Conservation (phyloP, 2,329 filamentous ascomycete species). For the Cytospora chrysosperma region DNA sequence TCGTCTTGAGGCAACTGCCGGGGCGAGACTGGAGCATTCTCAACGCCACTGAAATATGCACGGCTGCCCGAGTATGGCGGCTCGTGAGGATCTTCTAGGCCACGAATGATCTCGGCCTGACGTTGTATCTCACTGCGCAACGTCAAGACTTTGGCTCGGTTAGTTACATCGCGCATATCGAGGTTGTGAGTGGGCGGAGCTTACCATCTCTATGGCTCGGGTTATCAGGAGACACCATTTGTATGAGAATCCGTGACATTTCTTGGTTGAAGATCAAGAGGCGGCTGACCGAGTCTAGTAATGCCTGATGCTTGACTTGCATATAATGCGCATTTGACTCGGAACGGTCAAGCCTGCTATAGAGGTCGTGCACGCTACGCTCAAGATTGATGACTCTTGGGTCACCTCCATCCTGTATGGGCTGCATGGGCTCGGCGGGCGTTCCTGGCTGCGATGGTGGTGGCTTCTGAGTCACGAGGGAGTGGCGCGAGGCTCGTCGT, state of each 20-base stretch:
- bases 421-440: slow-evolving; percentile 76
- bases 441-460: slow-evolving; percentile 76
- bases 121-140: slow-evolving; percentile 62
- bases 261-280: slow-evolving; percentile 78
- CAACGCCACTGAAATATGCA: slow-evolving; percentile 65
- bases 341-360: slow-evolving; percentile 70
- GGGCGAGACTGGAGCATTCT: slow-evolving; percentile 81
- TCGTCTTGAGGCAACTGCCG: slow-evolving; percentile 86
- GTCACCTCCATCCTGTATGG: slow-evolving; percentile 72
- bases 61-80: slow-evolving; percentile 62
- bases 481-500: slow-evolving; percentile 86
- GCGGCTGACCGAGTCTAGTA: slow-evolving; percentile 77
- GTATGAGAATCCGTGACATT: slow-evolving; percentile 71
- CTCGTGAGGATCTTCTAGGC: slow-evolving; percentile 66
- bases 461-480: slow-evolving; percentile 84
- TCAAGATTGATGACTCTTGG: slow-evolving; percentile 73
- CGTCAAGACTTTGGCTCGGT: slow-evolving; percentile 46
- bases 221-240: slow-evolving; percentile 72
- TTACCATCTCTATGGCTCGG: slow-evolving; percentile 79
- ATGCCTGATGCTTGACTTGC: slow-evolving; percentile 75
- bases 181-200: slow-evolving; percentile 35
- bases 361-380: slow-evolving; percentile 78
- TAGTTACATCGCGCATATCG: slow-evolving; percentile 29
- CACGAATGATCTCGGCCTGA: slow-evolving; percentile 56
- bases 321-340: slow-evolving; percentile 82